Evolutionary conservation across 495 filamentous ascomycete genomes (phyloP).

Genomic region (Trypethelium eluteriae): DNA sequence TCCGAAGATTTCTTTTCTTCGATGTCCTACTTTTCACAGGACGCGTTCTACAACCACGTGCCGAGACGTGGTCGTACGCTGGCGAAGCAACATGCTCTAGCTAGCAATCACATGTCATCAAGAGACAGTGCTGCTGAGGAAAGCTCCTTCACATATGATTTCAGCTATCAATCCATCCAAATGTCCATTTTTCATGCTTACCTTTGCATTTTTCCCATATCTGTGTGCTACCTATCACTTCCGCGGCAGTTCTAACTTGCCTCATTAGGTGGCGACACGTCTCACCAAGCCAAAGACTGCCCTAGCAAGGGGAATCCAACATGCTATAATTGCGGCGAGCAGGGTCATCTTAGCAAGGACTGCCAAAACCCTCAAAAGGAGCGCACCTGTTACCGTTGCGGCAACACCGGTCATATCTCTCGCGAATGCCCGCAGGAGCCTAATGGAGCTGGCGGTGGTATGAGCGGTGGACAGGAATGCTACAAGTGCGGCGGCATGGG

Average conservation of each 20-base stretch:
- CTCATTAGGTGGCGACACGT: conserved; percentile 59
- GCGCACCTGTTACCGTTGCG: conserved; percentile 84
- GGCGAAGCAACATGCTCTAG: background rate
- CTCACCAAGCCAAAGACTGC: conserved; percentile 87
- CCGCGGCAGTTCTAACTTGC: conserved; percentile 21
- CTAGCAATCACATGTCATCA: background rate
- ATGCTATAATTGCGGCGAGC: conserved; percentile 80
- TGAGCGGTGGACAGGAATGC: conserved; percentile 64
- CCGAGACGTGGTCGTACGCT: background rate
- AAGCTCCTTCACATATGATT: background rate
- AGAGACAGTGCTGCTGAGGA: background rate
- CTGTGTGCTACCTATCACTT: background rate
- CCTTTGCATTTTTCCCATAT: background rate
- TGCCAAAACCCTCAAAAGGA: conserved; percentile 85
- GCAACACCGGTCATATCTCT: conserved; percentile 79
- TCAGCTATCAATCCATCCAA: background rate
- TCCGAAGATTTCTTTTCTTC: conserved; percentile 17
- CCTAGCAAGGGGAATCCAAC: conserved; percentile 87
- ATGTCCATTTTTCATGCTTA: background rate
- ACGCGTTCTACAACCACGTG: background rate
- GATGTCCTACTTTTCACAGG: conserved; percentile 17
- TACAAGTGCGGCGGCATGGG: conserved; percentile 98
- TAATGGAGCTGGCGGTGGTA: conserved; percentile 30
- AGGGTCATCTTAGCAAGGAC: conserved; percentile 93
- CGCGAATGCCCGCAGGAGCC: conserved; percentile 71